phyloP scores from a whole-genome alignment of 306 rosid species.

The Vachellia pachyceras region DNA sequence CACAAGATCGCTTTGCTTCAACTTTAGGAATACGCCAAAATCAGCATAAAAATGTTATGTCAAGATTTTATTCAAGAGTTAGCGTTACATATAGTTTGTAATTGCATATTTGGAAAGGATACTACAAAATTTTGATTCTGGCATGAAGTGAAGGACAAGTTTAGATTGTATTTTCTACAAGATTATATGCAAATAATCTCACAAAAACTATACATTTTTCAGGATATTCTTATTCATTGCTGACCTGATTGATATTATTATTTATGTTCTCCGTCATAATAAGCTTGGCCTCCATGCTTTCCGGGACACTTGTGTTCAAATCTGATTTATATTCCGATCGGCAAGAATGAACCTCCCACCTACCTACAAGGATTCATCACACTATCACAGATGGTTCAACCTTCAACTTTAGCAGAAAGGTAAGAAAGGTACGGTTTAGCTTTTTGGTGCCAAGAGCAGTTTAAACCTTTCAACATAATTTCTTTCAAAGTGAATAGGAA shows the following conservation, averaged over 20 bases:
- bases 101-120: background rate
- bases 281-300: no score
- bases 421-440: background rate
- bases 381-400: conserved; percentile 8
- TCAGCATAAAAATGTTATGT: background rate
- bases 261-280: no score
- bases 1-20: background rate
- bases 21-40: conserved; percentile 10
- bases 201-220: background rate
- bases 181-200: conserved; percentile 9
- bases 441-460: conserved; percentile 22
- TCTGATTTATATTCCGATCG: conserved; percentile 43
- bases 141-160: conserved; percentile 24
- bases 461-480: conserved; percentile 15
- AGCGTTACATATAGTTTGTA: background rate
- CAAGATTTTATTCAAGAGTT: background rate
- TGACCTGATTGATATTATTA: no score
- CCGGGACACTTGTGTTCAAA: no score
- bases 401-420: background rate
- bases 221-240: no score
- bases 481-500: conserved; percentile 25
- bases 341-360: conserved; percentile 56
- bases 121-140: background rate
- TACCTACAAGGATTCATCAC: conserved; percentile 55
- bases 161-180: conserved; percentile 7